Percentiles rank a stretch among this genome's conserved stretches.
Conservation (phyloP, 2,329 filamentous ascomycete species). For the Fusarium xylarioides region DNA sequence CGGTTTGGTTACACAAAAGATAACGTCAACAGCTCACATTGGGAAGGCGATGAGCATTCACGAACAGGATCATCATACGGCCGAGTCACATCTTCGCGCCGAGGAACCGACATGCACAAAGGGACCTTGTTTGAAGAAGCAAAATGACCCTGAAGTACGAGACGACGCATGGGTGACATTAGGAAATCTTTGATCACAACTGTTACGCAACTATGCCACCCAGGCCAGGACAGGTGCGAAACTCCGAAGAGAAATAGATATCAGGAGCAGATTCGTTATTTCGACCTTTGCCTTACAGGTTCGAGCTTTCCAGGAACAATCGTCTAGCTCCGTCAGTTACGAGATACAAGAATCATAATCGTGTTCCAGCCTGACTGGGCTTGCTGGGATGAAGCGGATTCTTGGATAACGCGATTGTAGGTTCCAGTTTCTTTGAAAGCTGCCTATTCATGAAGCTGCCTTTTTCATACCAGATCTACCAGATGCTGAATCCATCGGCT, state of each 20-base stretch:
- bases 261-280: not conserved
- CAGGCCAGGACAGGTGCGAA: not conserved
- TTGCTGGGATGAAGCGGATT: not conserved
- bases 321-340: not conserved
- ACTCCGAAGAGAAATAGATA: not conserved
- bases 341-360: slow-evolving; percentile 1
- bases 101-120: not conserved
- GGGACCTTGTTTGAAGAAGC: not conserved
- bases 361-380: slow-evolving; percentile 1
- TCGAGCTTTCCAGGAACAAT: not conserved
- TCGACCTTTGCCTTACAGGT: not conserved
- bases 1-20: slow-evolving; percentile 4
- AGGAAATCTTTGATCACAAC: not conserved
- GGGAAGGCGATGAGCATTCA: not conserved
- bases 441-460: slow-evolving; percentile 13
- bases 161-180: not conserved
- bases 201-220: not conserved
- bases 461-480: slow-evolving; percentile 12
- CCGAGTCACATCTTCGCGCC: slow-evolving; percentile 8
- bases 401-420: slow-evolving; percentile 1
- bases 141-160: not conserved
- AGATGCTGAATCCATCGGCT: not conserved
- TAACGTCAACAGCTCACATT: not conserved
- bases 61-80: not conserved
- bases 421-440: not conserved